Percentiles rank a stretch among this genome's conserved stretches.
Conservation (phyloP, 2,329 filamentous ascomycete genomes). For the Thermothelomyces thermophilus region DNA sequence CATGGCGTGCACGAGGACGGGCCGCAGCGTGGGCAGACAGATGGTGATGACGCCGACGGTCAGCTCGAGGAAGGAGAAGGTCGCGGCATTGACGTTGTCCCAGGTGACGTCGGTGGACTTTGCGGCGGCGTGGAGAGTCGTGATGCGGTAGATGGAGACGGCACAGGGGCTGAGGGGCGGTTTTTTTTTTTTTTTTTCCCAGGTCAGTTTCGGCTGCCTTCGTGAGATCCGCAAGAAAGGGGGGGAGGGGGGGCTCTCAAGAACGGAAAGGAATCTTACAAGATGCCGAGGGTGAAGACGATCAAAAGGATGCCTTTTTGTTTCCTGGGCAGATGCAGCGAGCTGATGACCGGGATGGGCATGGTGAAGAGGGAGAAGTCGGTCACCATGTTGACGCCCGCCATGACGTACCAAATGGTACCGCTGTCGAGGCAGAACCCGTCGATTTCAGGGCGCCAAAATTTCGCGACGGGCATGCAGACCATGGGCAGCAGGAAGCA, state of each 20-base stretch:
- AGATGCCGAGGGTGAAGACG: conserved; percentile 24
- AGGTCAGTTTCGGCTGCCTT: too few species aligned
- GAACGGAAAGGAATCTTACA: conserved; percentile 7
- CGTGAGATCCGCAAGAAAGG: neutral
- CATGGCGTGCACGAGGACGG: conserved; percentile 23
- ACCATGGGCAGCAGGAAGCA: conserved; percentile 15
- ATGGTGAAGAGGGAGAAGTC: conserved; percentile 33
- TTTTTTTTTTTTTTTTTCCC: too few species aligned
- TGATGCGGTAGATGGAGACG: conserved; percentile 32
- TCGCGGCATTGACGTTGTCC: conserved; percentile 28
- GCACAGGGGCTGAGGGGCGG: conserved; percentile 15
- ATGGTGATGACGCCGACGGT: conserved; percentile 35
- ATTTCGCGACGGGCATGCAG: conserved; percentile 18
- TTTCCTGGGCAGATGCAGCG: conserved; percentile 28
- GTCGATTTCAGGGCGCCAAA: conserved; percentile 16
- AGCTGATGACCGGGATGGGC: conserved; percentile 34
- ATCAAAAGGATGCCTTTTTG: conserved; percentile 19
- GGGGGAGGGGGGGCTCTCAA: too few species aligned
- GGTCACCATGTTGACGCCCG: conserved; percentile 32
- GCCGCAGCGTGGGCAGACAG: conserved; percentile 35
- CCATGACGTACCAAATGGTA: conserved; percentile 24
- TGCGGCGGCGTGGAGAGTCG: conserved; percentile 27
- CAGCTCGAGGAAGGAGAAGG: conserved; percentile 37
- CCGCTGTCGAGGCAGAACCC: conserved; percentile 19
- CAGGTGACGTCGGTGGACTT: conserved; percentile 29